A percentile compares a stretch with the other conserved stretches of the same genome.
phyloP scores from a whole-genome alignment of 2,329 filamentous ascomycete genomes.

The Colletotrichum sp. region DNA sequence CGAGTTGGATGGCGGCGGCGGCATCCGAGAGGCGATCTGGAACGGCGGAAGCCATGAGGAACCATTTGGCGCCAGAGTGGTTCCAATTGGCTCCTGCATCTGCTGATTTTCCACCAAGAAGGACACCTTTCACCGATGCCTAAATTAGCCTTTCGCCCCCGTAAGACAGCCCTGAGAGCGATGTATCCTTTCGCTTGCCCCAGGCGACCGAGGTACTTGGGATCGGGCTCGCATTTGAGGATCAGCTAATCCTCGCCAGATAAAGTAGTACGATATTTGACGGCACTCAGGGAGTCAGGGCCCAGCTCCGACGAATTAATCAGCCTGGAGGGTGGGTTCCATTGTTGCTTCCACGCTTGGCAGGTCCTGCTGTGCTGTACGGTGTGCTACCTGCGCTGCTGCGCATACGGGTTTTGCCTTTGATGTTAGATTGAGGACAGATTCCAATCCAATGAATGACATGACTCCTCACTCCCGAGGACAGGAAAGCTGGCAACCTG shows the following conservation, averaged over 20 bases:
- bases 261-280: slow-evolving; percentile 8
- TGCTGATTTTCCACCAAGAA: slow-evolving; percentile 24
- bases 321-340: neutral
- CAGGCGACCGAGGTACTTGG: neutral
- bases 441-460: slow-evolving; percentile 5
- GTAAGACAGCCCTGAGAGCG: neutral
- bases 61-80: slow-evolving; percentile 10
- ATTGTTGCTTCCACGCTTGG: neutral
- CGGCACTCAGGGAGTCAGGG: neutral
- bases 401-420: neutral
- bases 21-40: slow-evolving; percentile 20
- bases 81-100: slow-evolving; percentile 18
- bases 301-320: slow-evolving; percentile 7
- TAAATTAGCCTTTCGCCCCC: neutral
- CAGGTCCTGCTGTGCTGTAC: neutral
- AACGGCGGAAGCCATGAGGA: neutral
- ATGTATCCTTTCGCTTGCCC: neutral
- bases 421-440: slow-evolving; percentile 13
- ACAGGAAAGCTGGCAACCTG: neutral
- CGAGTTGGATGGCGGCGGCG: slow-evolving; percentile 16
- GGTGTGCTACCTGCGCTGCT: neutral
- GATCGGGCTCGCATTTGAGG: neutral
- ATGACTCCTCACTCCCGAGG: neutral
- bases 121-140: slow-evolving; percentile 22
- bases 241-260: slow-evolving; percentile 21